Evolutionary conservation across 2,329 filamentous ascomycete genomes (phyloP), one percentile per base, ranked within the genome.

Genomic region (Aureobasidium sp.): DNA sequence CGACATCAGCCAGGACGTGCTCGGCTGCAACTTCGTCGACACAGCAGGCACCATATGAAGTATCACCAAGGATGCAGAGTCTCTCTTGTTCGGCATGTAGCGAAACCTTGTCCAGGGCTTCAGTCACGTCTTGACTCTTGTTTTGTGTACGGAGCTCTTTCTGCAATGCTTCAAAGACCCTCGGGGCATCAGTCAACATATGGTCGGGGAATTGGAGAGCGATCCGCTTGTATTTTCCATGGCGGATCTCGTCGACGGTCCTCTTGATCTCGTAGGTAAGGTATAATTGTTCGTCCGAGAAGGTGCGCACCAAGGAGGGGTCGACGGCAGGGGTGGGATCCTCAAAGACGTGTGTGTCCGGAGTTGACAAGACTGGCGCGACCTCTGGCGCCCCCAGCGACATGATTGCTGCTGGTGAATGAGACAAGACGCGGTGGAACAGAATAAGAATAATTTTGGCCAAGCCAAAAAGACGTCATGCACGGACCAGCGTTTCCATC

Each of bases 11-110:
- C 69, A 91, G 83, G 17, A 91, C 88, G 73, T 99, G 94, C 73
- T 99, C 92, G 2, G 94, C 94, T 0, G 94, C 94, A 44, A 97
- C 87, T 77, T 99, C 94, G 70, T 99, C 94, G 20, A 97, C 92
- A 70, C 94, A 99, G 76, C 94, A 99, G 0, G 93, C 88, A 64
- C 94, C 95, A 75, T 97, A 99, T 1, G 93, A 97, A 2, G 94
- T 97, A 74, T 99, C 94, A 36, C 88, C 94, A 20, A 99, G 79
- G 64, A 99, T 92, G 68, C 89, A 96, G 58, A 97, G 80, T 65
- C 80, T 75, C 61, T 77, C 75, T 47, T 75, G 34, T 7, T 34
- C 41, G 15, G 29, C 22, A 1, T 49, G 29, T 8, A 63, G 62
- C 36, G 59, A 44, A 27, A 45, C 9, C 3, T 37, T 36, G 29